These are phyloP conservation scores for Tolypocladium album DNA, from an alignment of 2,329 filamentous ascomycete genomes.

Conservation along the genomic window DNA sequence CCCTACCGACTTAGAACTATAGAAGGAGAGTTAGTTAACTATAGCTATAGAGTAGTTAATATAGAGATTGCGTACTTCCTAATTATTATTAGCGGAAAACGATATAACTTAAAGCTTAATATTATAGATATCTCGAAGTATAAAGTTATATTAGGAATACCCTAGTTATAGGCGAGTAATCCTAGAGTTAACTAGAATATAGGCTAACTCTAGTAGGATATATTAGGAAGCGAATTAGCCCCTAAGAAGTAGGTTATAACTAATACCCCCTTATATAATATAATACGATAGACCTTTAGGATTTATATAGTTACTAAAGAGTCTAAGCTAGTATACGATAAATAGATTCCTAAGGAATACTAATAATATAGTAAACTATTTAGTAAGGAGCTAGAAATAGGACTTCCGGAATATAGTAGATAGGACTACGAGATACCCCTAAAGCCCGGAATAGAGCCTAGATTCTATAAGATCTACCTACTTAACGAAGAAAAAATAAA, in stretches of 20 bases:
- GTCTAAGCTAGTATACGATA: neutral
- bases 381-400: neutral
- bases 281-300: neutral
- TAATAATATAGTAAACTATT: neutral
- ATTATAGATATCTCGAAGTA: no score
- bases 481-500: neutral
- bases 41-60: neutral
- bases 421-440: neutral
- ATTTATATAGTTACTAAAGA: neutral
- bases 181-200: neutral
- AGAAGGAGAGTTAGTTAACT: neutral
- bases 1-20: neutral
- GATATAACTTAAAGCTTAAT: neutral
- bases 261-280: neutral
- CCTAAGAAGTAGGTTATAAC: neutral
- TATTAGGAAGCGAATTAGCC: neutral
- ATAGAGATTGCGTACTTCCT: neutral
- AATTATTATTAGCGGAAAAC: neutral
- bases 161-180: neutral
- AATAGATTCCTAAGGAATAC: neutral
- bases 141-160: no score
- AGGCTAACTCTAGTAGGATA: neutral
- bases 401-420: neutral
- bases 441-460: neutral
- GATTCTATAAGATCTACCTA: neutral